A percentile compares a stretch with the other conserved stretches of the same genome.
Conservation (phyloP, 2,329 filamentous ascomycete genomes). For the Verticillium nubilum region DNA sequence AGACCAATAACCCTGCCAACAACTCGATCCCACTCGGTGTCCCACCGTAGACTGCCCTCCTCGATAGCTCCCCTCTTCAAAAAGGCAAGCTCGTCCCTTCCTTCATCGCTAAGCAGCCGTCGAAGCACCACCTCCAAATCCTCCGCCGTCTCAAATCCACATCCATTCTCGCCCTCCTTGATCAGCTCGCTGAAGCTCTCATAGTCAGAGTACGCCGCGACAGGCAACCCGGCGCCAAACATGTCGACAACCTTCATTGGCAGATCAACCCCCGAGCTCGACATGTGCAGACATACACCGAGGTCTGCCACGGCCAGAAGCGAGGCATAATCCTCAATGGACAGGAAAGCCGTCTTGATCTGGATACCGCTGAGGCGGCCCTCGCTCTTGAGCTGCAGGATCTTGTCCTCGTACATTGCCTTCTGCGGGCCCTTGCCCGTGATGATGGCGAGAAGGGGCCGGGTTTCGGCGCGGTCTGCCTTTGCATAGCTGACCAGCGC, state of each 20-base stretch:
- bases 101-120: slow-evolving; percentile 53
- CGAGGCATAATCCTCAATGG: slow-evolving; percentile 74
- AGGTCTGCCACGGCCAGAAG: slow-evolving; percentile 83
- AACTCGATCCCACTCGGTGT: slow-evolving; percentile 86
- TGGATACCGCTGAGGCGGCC: slow-evolving; percentile 64
- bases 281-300: slow-evolving; percentile 87
- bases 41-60: slow-evolving; percentile 78
- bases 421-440: slow-evolving; percentile 91
- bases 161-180: slow-evolving; percentile 77
- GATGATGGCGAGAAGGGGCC: slow-evolving; percentile 80
- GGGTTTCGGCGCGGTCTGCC: slow-evolving; percentile 27
- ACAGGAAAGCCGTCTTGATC: slow-evolving; percentile 80
- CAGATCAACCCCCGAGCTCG: slow-evolving; percentile 88
- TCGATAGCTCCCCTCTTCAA: slow-evolving; percentile 65
- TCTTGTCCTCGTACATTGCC: slow-evolving; percentile 63
- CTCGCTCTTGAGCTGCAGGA: slow-evolving; percentile 53
- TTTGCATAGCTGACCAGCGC: slow-evolving; percentile 71
- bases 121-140: slow-evolving; percentile 60
- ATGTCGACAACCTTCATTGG: slow-evolving; percentile 99
- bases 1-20: slow-evolving; percentile 66
- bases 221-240: slow-evolving; percentile 91
- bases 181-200: slow-evolving; percentile 91
- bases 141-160: slow-evolving; percentile 69
- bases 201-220: slow-evolving; percentile 80
- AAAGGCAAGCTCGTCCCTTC: slow-evolving; percentile 46